A percentile compares a stretch with the other conserved stretches of the same genome.
Evolutionary conservation across 257 asterid species (phyloP).

Genomic region (Solanum clarkiae): DNA sequence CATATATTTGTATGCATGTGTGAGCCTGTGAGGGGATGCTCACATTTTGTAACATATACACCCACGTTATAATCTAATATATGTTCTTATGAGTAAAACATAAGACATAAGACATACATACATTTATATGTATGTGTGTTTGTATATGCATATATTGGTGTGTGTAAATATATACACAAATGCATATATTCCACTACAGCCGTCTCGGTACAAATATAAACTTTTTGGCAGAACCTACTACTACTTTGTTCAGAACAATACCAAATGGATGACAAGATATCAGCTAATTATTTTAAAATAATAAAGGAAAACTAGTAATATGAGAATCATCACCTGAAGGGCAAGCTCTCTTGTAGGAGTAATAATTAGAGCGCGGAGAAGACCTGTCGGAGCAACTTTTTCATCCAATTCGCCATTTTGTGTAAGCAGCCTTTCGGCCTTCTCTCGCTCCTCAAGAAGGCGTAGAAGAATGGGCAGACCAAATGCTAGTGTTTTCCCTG

Average conservation of each 20-base stretch:
- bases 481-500: conserved; percentile 98
- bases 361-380: conserved; percentile 76
- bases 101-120: background rate
- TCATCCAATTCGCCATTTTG: conserved; percentile 49
- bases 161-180: background rate
- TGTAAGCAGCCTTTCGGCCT: conserved; percentile 38
- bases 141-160: too few relatives aligned
- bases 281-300: background rate
- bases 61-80: too few relatives aligned
- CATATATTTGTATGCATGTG: too few relatives aligned
- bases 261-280: background rate
- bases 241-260: background rate
- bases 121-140: background rate
- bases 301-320: background rate
- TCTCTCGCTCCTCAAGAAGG: conserved; percentile 82
- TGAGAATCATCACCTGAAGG: conserved; percentile 47
- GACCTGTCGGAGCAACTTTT: conserved; percentile 39
- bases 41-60: too few relatives aligned
- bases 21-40: too few relatives aligned
- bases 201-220: background rate
- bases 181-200: background rate
- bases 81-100: too few relatives aligned
- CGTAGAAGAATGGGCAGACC: conserved; percentile 94
- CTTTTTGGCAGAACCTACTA: background rate
- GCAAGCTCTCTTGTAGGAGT: conserved; percentile 99